phyloP scores from a whole-genome alignment of 345 rosid species.

The Lagerstroemia speciosa region DNA sequence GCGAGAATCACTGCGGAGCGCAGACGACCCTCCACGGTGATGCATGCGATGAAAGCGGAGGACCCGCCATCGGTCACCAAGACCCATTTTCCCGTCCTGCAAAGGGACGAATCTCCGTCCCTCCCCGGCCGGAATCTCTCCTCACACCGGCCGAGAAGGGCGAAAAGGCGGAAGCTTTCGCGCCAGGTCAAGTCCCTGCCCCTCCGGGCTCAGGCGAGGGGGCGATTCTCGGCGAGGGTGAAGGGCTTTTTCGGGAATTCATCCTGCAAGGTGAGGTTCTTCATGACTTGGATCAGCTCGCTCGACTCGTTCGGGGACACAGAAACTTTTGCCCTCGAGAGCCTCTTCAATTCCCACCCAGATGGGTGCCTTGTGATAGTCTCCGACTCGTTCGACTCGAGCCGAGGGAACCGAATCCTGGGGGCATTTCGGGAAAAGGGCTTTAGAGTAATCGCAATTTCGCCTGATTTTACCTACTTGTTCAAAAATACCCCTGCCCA shows the following conservation, averaged over 20 bases:
- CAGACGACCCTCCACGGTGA: slow-evolving; percentile 17
- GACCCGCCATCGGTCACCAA: slow-evolving; percentile 21
- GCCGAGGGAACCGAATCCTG: slow-evolving; percentile 34
- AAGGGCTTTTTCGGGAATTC: slow-evolving; percentile 38
- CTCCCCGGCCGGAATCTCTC: slow-evolving; percentile 12
- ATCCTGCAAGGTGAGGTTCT: slow-evolving; percentile 53
- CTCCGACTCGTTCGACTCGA: slow-evolving; percentile 62
- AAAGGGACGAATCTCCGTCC: slow-evolving; percentile 13
- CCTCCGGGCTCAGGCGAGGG: slow-evolving; percentile 19
- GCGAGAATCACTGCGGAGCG: slow-evolving; percentile 6
- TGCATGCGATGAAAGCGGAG: slow-evolving; percentile 50
- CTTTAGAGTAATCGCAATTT: slow-evolving; percentile 30
- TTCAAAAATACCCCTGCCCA: slow-evolving; percentile 60
- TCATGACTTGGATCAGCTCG: slow-evolving; percentile 93
- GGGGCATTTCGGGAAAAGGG: slow-evolving; percentile 48
- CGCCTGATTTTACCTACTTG: slow-evolving; percentile 58
- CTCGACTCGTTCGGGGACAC: slow-evolving; percentile 49
- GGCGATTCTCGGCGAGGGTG: slow-evolving; percentile 31
- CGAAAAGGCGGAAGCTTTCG: slow-evolving; percentile 8
- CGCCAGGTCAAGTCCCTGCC: slow-evolving; percentile 12
- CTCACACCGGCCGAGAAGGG: slow-evolving; percentile 13
- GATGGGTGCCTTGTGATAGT: slow-evolving; percentile 60
- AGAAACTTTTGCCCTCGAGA: slow-evolving; percentile 51
- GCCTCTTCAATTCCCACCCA: slow-evolving; percentile 56
- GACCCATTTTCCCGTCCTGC: slow-evolving; percentile 27